Base-by-base conservation (phyloP, 2,329 filamentous ascomycete genomes). In the Penicillium freii region DNA sequence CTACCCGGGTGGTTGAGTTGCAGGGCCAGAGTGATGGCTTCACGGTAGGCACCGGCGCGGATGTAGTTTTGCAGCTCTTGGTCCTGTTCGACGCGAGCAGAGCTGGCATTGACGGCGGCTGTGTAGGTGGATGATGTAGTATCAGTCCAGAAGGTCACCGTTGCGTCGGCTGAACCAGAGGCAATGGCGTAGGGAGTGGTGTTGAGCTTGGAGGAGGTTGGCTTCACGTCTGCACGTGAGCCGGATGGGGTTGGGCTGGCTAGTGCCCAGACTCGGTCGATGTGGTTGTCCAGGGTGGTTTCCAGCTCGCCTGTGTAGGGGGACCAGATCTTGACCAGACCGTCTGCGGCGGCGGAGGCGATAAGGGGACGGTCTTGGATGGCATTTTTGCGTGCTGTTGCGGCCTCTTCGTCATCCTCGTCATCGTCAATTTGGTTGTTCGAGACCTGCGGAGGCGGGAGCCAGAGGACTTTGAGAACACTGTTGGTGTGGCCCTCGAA, bases 401-500 rank as follows among this genome's bases (percentile, higher is more conserved):
- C 60, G 2, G 65, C 62, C 33, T 68, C 68, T 23, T 73, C 69
- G 11, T 74, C 69, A 2, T 66, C 64, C 15, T 70, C 71, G 9
- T 73, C 72, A 6, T 71, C 68, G 10, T 73, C 70, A n/a, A 5
- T 23, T 36, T 70, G 62, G 15, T 66, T 66, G 46, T 71, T 70
- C 33, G 73, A 69, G 43, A 76, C 65, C 13, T 74, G 66, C 13
- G 75, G 75, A 51, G 82, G 78, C 1, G 84, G 83, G 5, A 99
- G 81, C 94, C 94, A 99, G 4, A 90, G 84, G 2, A 96, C 90
- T 76, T 97, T 97, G 33, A 99, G 80, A 3, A 99, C 90, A 67
- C 90, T 96, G 77, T 97, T 95, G 5, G 92, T 93, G 74, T 99
- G 94, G 0, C 94, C 94, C 75, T 99, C 95, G 55, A 97, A 94